Conservation (phyloP, 345 rosid genomes). For the Sonneratia alba region DNA sequence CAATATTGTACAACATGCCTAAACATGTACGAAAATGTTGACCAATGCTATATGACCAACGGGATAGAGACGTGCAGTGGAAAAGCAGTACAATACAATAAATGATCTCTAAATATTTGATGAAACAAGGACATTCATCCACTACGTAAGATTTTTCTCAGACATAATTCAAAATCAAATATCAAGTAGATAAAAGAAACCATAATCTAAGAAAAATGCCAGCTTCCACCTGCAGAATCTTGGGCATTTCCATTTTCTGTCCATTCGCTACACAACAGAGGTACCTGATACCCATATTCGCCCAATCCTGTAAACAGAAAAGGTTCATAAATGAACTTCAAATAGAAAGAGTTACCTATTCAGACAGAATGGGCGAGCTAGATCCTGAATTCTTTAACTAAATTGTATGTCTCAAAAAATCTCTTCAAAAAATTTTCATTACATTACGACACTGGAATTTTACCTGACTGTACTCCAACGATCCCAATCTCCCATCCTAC, state of each 20-base stretch:
- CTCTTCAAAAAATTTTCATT: no score
- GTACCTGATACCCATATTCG: constrained; percentile 12
- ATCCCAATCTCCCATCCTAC: constrained; percentile 68
- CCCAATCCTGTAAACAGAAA: constrained; percentile 12
- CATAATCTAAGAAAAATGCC: not conserved
- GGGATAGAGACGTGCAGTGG: not conserved
- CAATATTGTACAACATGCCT: not conserved
- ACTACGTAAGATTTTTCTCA: not conserved
- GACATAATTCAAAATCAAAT: not conserved
- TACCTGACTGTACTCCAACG: constrained; percentile 80
- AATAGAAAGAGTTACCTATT: not conserved
- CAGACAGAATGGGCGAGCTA: not conserved
- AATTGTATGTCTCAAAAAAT: not conserved
- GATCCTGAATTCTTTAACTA: not conserved
- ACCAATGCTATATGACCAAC: not conserved
- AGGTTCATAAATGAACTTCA: not conserved
- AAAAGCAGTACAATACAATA: not conserved
- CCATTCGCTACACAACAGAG: constrained; percentile 13
- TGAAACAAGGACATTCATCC: not conserved
- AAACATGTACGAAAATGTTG: not conserved
- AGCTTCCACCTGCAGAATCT: constrained; percentile 8
- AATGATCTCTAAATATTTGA: not conserved
- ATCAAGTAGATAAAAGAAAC: not conserved
- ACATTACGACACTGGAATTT: not conserved
- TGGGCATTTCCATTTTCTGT: constrained; percentile 15